Base-by-base conservation (phyloP, 2,329 filamentous ascomycete genomes). In the Reticulascus tulasneorum region DNA sequence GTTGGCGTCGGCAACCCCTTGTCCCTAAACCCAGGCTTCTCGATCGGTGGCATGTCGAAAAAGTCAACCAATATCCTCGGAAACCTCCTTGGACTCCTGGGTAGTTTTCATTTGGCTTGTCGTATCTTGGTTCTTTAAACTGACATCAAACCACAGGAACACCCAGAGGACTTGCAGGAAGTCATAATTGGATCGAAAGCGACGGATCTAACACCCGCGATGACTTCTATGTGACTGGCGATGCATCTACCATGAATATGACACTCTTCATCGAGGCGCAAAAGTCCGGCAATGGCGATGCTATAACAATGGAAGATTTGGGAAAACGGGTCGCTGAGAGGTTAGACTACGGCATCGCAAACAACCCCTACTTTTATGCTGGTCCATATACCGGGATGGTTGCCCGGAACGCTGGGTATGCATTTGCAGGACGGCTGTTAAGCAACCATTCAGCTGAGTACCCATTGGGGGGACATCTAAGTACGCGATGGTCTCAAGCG, bases 311-410 rank as follows among this genome's bases (percentile, higher is more conserved):
- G 40, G 58, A 66, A 6, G 49, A 63, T 18, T 55, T 73, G 19
- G 67, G 54, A 4, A 48, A 62, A 24, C 66, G 67, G 23, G 64
- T 66, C 9, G 59, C 62, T 9, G 49, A 58, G 11, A 64, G 71
- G 4, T 72, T 69, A 48, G 45, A 69, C 11, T 56, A 75, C 46
- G 68, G 62, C 25, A 63, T 74, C 9, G 52, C 55, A 17, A 66
- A 61, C 18, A 78, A 78, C 48, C 71, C 72, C 0, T 59, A 70
- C 30, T 75, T 75, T 50, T 77, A 71, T 54, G 74, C 70, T 33
- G 71, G 71, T 1, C 73, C 71, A 2, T 64, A 69, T 35, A 71
- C 67, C 3, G 72, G 73, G 11, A 56, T 72, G 34, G 49, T 73
- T 15, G 64, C 62, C 7, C 63, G 67, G 0, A 70, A 72, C 30